Percentiles rank a stretch among this genome's conserved stretches.
Evolutionary conservation across 2,329 filamentous ascomycete species (phyloP).

Genomic region (Calonectria leucothoes): DNA sequence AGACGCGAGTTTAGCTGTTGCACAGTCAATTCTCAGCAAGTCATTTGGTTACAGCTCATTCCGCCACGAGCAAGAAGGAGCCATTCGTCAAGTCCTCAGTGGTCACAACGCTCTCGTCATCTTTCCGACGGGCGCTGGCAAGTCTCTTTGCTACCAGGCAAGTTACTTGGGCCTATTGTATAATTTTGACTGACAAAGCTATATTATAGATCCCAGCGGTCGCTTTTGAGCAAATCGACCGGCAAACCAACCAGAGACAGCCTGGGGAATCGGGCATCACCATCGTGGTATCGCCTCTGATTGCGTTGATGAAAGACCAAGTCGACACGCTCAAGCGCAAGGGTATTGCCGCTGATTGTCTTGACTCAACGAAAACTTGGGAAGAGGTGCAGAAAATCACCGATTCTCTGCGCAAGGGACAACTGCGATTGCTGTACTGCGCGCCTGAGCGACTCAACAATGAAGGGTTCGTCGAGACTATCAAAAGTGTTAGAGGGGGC

Average conservation of each 20-base stretch:
- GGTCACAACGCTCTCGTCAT: conserved; percentile 57
- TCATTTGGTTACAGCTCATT: conserved; percentile 55
- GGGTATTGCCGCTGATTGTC: conserved; percentile 63
- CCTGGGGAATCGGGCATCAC: conserved; percentile 59
- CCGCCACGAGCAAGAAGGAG: conserved; percentile 57
- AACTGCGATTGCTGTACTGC: conserved; percentile 67
- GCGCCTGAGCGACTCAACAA: conserved; percentile 71
- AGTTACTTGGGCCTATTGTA: background rate
- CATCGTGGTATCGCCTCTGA: conserved; percentile 66
- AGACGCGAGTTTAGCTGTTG: background rate
- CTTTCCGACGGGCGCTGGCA: conserved; percentile 62
- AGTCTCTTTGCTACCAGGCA: conserved; percentile 62
- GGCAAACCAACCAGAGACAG: conserved; percentile 37
- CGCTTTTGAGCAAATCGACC: conserved; percentile 58
- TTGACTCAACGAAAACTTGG: conserved; percentile 67
- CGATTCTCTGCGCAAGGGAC: conserved; percentile 54
- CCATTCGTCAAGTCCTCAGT: conserved; percentile 50
- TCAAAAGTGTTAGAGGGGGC: conserved; percentile 65
- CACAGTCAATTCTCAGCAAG: conserved; percentile 47
- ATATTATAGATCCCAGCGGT: conserved; percentile 56
- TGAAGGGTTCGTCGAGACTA: conserved; percentile 67
- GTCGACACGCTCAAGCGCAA: conserved; percentile 63
- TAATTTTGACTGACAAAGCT: background rate
- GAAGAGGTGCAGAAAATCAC: conserved; percentile 56
- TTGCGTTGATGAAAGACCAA: conserved; percentile 72